These are phyloP conservation scores for Fusarium siculi DNA, from an alignment of 2,329 filamentous ascomycete species.

Conservation along the genomic window DNA sequence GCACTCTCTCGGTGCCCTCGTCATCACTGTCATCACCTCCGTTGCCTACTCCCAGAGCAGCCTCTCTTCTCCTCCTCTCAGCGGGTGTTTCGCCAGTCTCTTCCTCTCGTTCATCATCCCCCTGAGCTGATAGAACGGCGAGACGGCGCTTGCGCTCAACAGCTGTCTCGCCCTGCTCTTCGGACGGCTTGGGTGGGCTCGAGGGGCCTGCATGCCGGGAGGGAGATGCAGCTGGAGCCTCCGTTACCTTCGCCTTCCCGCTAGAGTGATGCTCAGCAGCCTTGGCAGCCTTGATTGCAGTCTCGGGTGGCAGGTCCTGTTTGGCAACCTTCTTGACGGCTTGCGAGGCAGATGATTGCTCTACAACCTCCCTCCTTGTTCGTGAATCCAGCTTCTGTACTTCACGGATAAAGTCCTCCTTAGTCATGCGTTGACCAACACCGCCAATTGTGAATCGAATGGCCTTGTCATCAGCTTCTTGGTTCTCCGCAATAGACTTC, in stretches of 20 bases:
- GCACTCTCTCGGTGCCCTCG: conserved; percentile 65
- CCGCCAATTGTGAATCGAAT: conserved; percentile 82
- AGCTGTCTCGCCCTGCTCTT: conserved; percentile 68
- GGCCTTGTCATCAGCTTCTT: conserved; percentile 74
- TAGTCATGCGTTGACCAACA: conserved; percentile 79
- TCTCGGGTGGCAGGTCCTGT: conserved; percentile 46
- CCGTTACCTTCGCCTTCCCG: conserved; percentile 6
- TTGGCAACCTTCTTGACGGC: conserved; percentile 62
- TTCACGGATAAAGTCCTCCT: conserved; percentile 81
- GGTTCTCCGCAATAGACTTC: conserved; percentile 56
- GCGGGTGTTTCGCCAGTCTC: conserved; percentile 74
- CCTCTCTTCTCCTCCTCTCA: conserved; percentile 77
- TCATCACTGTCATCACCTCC: conserved; percentile 59
- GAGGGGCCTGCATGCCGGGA: conserved; percentile 11
- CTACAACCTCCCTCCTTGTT: conserved; percentile 65
- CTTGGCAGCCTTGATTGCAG: conserved; percentile 37
- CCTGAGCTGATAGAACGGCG: conserved; percentile 59
- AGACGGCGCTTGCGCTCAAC: conserved; percentile 76
- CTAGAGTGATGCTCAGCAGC: conserved; percentile 21
- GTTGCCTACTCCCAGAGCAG: conserved; percentile 72
- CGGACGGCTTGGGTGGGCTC: conserved; percentile 32
- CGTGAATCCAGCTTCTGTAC: conserved; percentile 78
- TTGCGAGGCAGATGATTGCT: conserved; percentile 60
- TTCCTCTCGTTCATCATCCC: conserved; percentile 54
- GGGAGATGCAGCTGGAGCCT: conserved; percentile 28